Percentiles rank a stretch among this genome's conserved stretches.
phyloP scores from a whole-genome alignment of 2,329 filamentous ascomycete genomes.

The Penicillium sp. region DNA sequence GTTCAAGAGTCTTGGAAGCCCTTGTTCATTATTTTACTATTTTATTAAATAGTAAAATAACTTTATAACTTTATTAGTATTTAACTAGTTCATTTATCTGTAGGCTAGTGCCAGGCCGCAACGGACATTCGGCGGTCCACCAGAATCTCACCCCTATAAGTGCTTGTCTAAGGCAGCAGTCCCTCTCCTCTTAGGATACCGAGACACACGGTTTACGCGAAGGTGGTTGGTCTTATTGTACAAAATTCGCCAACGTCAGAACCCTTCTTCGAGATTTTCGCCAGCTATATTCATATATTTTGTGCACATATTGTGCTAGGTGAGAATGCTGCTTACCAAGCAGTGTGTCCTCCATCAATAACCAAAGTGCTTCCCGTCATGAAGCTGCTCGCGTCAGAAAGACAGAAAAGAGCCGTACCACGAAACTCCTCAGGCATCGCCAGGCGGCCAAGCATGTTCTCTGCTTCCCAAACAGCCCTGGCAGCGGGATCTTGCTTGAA shows the following conservation, averaged over 20 bases:
- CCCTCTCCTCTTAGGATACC: too few species aligned
- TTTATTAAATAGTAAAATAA: too few species aligned
- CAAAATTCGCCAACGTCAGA: not conserved
- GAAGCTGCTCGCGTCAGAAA: conserved; percentile 66
- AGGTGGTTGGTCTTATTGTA: not conserved
- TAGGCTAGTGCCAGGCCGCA: too few species aligned
- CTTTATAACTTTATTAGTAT: too few species aligned
- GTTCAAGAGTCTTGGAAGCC: too few species aligned
- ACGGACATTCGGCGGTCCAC: too few species aligned
- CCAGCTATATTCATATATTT: not conserved
- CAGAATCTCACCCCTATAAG: too few species aligned
- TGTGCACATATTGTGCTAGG: not conserved
- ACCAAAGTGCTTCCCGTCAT: conserved; percentile 69
- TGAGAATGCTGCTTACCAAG: conserved; percentile 33
- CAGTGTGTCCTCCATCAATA: conserved; percentile 68
- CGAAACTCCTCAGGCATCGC: conserved; percentile 59
- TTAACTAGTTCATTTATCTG: too few species aligned
- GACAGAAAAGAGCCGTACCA: conserved; percentile 65
- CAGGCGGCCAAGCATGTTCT: conserved; percentile 54
- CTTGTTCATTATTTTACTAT: too few species aligned
- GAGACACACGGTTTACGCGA: too few species aligned
- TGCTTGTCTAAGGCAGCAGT: too few species aligned
- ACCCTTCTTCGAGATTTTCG: not conserved
- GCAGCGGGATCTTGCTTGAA: conserved; percentile 72
- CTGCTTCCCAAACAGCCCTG: conserved; percentile 42